Evolutionary conservation across 2,329 filamentous ascomycete genomes (phyloP), one percentile per base, ranked within the genome.

Genomic region (Pestalotiopsis fici): DNA sequence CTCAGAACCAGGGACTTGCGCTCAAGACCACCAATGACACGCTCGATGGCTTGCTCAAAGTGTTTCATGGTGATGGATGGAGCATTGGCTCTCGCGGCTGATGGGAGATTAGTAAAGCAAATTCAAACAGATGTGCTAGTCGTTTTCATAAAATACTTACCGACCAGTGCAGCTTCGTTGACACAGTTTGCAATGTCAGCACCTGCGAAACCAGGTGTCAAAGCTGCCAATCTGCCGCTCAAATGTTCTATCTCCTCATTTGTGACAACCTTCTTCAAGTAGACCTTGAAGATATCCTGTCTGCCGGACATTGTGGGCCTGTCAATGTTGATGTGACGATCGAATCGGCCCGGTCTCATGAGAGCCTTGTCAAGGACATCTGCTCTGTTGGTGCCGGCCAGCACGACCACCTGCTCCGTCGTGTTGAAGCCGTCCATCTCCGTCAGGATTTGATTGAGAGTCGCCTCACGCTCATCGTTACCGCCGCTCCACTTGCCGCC

Each of bases 341-440:
- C 96, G 77, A 99, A 99, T 74, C 96, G 94, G 67, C 96, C 96
- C 64, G 96, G 96, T 76, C 96, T 91, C 93, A 98, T 96, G 72
- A 99, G 84, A 7, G 96, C 96, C 83, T 96, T 94, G 80, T 99
- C 96, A 55, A 99, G 88, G 60, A 98, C 90, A 79, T 99, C 96
- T 12, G 94, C 92, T 82, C 96, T 88, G 83, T 99, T 99, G 66
- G 96, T 99, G 83, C 96, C 96, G 61, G 96, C 96, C 69, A 99
- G 87, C 37, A 99, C 96, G 65, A 99, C 95, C 55, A 99, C 93
- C 82, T 98, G 95, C 76, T 98, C 95, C 2, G 91, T 89, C 7
- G 95, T 98, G 81, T 98, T 98, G 89, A 98, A 98, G 67, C 95
- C 96, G 78, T 99, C 96, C 96, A 99, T 99, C 80, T 99, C 96